phyloP scores from a whole-genome alignment of 805 yeast genomes.

The Wickerhamiella kurtzmanii region DNA sequence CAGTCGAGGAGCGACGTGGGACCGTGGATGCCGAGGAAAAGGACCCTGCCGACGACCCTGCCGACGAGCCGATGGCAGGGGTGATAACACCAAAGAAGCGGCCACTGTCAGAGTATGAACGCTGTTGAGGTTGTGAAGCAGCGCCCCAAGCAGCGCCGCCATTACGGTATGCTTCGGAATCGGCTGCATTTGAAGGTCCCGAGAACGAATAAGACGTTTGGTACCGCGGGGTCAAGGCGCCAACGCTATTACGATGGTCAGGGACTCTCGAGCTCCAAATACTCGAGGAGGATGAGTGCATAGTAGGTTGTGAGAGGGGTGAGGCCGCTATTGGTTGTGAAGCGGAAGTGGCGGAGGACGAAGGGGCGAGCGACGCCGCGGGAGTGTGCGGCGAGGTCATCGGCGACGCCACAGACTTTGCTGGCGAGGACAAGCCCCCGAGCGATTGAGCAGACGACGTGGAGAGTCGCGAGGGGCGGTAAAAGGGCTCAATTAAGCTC shows the following conservation, averaged over 20 bases:
- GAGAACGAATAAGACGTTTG: neutral
- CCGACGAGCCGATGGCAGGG: slow-evolving; percentile 10
- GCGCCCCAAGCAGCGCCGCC: slow-evolving; percentile 22
- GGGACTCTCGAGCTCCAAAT: neutral
- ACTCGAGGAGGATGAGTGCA: no score
- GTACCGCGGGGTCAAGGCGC: neutral
- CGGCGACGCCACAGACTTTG: neutral
- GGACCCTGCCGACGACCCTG: slow-evolving; percentile 5
- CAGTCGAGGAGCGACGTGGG: neutral
- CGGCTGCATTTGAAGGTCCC: slow-evolving; percentile 8
- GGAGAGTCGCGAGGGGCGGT: neutral
- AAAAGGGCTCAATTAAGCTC: neutral
- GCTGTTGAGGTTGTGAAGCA: slow-evolving; percentile 12
- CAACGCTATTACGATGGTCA: neutral
- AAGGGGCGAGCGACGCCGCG: neutral
- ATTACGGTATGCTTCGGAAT: slow-evolving; percentile 15
- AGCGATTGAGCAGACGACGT: neutral
- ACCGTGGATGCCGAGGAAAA: slow-evolving; percentile 2
- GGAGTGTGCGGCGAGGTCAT: neutral
- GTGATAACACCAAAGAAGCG: slow-evolving; percentile 1
- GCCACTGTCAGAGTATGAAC: slow-evolving; percentile 3
- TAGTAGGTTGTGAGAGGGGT: no score
- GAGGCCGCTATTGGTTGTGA: no score
- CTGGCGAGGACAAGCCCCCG: neutral
- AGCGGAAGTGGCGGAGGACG: neutral